phyloP scores from a whole-genome alignment of 2,329 filamentous ascomycete genomes.

The Paraphoma sp. region DNA sequence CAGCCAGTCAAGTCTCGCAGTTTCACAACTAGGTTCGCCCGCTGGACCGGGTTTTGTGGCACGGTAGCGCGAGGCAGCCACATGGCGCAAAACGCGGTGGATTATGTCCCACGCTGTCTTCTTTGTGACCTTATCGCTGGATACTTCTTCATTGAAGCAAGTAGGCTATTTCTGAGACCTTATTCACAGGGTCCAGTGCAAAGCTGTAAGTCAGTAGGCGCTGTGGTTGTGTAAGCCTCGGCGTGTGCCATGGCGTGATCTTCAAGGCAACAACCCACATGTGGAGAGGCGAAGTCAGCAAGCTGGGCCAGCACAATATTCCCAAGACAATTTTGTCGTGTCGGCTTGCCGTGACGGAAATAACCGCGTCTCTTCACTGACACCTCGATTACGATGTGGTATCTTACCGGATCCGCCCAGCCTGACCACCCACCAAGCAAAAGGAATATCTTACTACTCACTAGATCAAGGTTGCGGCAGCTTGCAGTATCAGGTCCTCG shows the following conservation, averaged over 20 bases:
- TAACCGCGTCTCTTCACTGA: background rate
- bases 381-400: background rate
- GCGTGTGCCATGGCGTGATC: too few species aligned
- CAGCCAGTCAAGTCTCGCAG: background rate
- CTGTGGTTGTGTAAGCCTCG: too few species aligned
- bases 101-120: slow-evolving; percentile 6
- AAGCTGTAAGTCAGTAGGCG: too few species aligned
- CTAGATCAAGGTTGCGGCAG: background rate
- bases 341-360: background rate
- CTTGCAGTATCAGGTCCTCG: background rate
- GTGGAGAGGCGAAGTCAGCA: background rate
- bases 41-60: background rate
- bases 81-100: slow-evolving; percentile 18
- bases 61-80: slow-evolving; percentile 2
- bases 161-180: background rate
- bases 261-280: background rate
- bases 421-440: background rate
- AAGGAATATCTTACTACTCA: background rate
- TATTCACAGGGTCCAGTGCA: background rate
- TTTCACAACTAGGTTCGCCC: background rate
- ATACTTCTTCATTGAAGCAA: slow-evolving; percentile 2
- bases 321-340: background rate
- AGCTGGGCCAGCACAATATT: background rate
- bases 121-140: slow-evolving; percentile 3
- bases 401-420: background rate